Base-by-base conservation (phyloP, 257 asterid species). In the Ehretia macrophylla region DNA sequence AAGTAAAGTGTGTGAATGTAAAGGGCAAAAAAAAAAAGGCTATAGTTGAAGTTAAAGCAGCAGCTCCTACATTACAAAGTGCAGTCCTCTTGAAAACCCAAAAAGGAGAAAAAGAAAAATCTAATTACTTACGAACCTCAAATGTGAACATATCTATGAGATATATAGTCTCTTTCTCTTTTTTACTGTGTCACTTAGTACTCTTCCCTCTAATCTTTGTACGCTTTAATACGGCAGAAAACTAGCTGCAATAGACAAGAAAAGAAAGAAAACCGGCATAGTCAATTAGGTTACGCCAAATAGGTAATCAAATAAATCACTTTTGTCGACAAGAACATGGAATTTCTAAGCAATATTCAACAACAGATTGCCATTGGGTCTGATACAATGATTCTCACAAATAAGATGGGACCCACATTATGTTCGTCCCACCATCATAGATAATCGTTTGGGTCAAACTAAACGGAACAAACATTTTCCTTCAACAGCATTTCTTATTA, bases 191-290 rank as follows among this genome's bases (percentile, higher is more conserved):
- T 27, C 35, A 27, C 6, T 27, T 27, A n/a, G n/a, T n/a, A 27
- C 35, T 27, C 32, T 40, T 49, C 0, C n/a, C 20, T 19, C 42
- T 46, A 44, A 18, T 16, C 44, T 55, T 45, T 19, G 32, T 59
- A 35, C 18, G 20, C 62, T 65, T 48, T 22, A 22, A 18, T 55
- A 32, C 22, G 45, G 18, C 69, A 38, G 19, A 60, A 60, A n/a
- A 38, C 21, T 23, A 38, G 53, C 75, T 74, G 75, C 65, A 69
- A 22, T 27, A 16, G 16, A n/a, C n/a, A n/a, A 44, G 38, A 57
- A 0, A 39, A 13, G 45, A 10, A 8, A 32, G 4, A 23, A 63
- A 16, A 23, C 19, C 11, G 17, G 40, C 10, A 10, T 18, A 35
- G 12, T 17, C 12, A 40, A 40, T 56, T 20, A 40, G 48, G 39